phyloP scores from a whole-genome alignment of 2,329 filamentous ascomycete genomes.

The Penicillium sp. region DNA sequence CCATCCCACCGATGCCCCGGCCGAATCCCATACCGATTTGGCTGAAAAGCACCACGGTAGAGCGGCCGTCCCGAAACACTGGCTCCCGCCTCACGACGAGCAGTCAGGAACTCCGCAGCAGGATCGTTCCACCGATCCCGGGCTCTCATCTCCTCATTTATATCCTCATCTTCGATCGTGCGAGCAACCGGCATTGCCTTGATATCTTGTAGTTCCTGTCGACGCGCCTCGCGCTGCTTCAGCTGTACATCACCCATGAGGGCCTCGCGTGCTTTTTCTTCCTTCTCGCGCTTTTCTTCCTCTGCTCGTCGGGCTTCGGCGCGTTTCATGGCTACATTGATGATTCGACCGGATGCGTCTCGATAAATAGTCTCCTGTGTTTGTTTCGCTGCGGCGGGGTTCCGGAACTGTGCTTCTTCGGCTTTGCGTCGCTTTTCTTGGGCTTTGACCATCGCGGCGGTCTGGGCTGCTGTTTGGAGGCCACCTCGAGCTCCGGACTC shows the following conservation, averaged over 20 bases:
- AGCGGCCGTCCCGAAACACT: constrained; percentile 57
- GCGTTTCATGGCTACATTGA: constrained; percentile 86
- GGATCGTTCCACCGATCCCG: constrained; percentile 88
- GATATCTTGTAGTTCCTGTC: constrained; percentile 71
- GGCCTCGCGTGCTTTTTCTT: constrained; percentile 63
- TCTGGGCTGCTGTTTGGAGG: constrained; percentile 76
- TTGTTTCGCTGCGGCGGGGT: constrained; percentile 38
- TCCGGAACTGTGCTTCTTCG: constrained; percentile 43
- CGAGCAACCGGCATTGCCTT: constrained; percentile 77
- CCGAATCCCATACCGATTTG: constrained; percentile 89
- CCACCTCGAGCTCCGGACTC: constrained; percentile 83
- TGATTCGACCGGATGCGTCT: constrained; percentile 88
- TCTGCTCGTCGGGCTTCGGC: constrained; percentile 79
- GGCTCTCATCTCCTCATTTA: constrained; percentile 79
- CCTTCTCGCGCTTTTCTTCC: constrained; percentile 64
- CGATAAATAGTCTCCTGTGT: constrained; percentile 86
- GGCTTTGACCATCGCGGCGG: constrained; percentile 65
- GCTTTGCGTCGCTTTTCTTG: constrained; percentile 55
- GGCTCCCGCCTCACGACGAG: constrained; percentile 46
- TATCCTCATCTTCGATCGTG: constrained; percentile 73
- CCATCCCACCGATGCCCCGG: constrained; percentile 96
- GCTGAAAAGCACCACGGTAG: constrained; percentile 75
- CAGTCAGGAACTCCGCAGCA: constrained; percentile 71
- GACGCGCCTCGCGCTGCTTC: constrained; percentile 60
- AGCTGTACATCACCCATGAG: constrained; percentile 83